Conservation (phyloP, 2,329 filamentous ascomycete species). For the Ophiostoma fasciatum region DNA sequence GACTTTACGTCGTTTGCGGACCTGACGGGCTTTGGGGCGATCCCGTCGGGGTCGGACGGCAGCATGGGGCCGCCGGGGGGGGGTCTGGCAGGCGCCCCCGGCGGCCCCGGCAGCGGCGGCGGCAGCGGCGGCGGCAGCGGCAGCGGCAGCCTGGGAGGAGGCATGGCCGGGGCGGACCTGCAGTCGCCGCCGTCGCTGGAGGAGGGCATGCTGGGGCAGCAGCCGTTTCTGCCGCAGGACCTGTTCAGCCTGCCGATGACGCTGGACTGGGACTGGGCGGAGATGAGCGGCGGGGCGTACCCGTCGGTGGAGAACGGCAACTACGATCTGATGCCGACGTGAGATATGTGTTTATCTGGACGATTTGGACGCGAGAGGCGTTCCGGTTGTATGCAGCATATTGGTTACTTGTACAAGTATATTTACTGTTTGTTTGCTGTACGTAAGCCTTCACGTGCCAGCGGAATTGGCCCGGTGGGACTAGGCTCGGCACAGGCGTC, state of each 20-base stretch:
- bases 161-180: conserved; percentile 12
- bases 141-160: background rate
- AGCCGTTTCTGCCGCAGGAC: conserved; percentile 83
- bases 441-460: too few species aligned
- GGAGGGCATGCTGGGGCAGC: conserved; percentile 43
- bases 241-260: conserved; percentile 94
- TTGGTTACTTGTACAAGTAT: too few species aligned
- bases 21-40: conserved; percentile 27
- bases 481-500: too few species aligned
- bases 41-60: too few species aligned
- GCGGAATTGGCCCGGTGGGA: too few species aligned
- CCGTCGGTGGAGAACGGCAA: conserved; percentile 49
- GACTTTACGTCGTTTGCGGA: conserved; percentile 26
- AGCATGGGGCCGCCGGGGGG: too few species aligned
- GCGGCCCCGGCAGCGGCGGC: background rate
- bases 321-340: conserved; percentile 22
- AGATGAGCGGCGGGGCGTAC: conserved; percentile 51
- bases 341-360: too few species aligned
- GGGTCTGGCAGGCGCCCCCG: too few species aligned
- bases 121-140: conserved; percentile 7
- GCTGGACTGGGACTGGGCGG: conserved; percentile 73
- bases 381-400: too few species aligned
- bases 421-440: too few species aligned
- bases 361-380: too few species aligned
- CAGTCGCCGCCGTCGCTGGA: conserved; percentile 20